Evolutionary conservation across 1,139 yeast genomes (phyloP), one percentile per base, ranked within the genome.

Genomic region (Chernovozyma sophiae-reginae): DNA sequence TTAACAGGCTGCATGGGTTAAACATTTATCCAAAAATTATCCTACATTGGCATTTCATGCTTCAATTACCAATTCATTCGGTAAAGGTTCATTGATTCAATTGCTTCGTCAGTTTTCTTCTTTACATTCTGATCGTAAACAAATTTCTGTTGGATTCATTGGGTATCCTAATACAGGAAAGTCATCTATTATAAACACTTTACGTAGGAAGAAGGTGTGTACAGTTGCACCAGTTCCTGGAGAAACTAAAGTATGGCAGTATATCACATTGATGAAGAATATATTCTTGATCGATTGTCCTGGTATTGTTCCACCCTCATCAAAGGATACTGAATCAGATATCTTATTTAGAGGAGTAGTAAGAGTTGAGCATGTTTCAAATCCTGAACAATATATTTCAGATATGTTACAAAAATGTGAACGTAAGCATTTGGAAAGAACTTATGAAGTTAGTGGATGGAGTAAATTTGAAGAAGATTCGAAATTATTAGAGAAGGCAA

Each of bases 21-120:
- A 92, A 60, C 92, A 85, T 59, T 72, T 92, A 48, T 89, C 97
- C 2, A 89, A 86, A 55, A 86, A 81, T 43, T 87, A 79, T 56
- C 98, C 98, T 34, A 92, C 98, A 3, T 72, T 92, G 53, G 98
- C 98, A 44, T 92, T 92, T 72, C 98, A 92, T 62, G 97, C 98
- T 3, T 89, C 97, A 4, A 92, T 92, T 50, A 92, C 95, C 47
- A 92, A 92, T 60, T 89, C 97, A 0, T 92, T 92, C 57, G 98
- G 98, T 67, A 92, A 92, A 59, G 98, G 98, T 51, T 86, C 96
- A 25, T 72, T 92, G 56, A 92, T 92, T 55, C 97, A 90, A 63
- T 72, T 92, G 42, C 71, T 92, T 50, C 81, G 98, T 60, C 98
- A 92, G 66, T 92, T 90, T 54, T 84, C 96, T 5, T 74, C 87